Evolutionary conservation across 306 rosid genomes (phyloP).

Genomic region (Cicer cuneatum): DNA sequence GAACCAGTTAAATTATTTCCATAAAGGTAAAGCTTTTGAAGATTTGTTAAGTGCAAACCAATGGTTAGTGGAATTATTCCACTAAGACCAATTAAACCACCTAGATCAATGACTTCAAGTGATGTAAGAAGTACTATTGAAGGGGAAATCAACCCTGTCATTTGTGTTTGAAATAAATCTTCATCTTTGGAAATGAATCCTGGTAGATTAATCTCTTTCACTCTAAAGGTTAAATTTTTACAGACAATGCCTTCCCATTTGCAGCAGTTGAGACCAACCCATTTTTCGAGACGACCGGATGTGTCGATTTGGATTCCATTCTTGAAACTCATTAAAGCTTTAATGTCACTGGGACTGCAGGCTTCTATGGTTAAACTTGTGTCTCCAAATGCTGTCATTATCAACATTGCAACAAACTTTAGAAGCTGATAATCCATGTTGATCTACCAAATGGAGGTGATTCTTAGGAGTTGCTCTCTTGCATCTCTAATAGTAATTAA

Average conservation of each 20-base stretch:
- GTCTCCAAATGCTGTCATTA: slow-evolving; percentile 42
- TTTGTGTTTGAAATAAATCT: slow-evolving; percentile 55
- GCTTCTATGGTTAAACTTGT: slow-evolving; percentile 36
- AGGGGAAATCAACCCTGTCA: slow-evolving; percentile 60
- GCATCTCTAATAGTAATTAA: background rate
- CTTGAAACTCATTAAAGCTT: slow-evolving; percentile 67
- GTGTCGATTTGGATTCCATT: slow-evolving; percentile 60
- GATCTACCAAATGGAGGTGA: background rate
- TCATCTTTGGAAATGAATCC: slow-evolving; percentile 53
- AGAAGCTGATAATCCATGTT: slow-evolving; percentile 6
- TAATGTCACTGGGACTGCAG: slow-evolving; percentile 60
- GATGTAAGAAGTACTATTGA: slow-evolving; percentile 63
- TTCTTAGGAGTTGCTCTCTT: background rate
- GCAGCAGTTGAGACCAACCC: slow-evolving; percentile 64
- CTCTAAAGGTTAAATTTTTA: slow-evolving; percentile 59
- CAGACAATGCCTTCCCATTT: slow-evolving; percentile 73
- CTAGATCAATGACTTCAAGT: slow-evolving; percentile 66
- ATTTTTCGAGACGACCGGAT: slow-evolving; percentile 60
- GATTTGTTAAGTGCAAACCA: slow-evolving; percentile 57
- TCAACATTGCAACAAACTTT: slow-evolving; percentile 42
- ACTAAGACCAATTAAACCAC: slow-evolving; percentile 61
- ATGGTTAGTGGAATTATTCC: slow-evolving; percentile 62
- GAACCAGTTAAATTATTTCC: slow-evolving; percentile 70
- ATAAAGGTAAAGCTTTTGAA: slow-evolving; percentile 59
- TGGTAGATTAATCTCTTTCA: slow-evolving; percentile 59